Percentiles rank a stretch among this genome's conserved stretches.
Conservation (phyloP, 2,329 filamentous ascomycete species). For the Sarocladiaceae sp. region DNA sequence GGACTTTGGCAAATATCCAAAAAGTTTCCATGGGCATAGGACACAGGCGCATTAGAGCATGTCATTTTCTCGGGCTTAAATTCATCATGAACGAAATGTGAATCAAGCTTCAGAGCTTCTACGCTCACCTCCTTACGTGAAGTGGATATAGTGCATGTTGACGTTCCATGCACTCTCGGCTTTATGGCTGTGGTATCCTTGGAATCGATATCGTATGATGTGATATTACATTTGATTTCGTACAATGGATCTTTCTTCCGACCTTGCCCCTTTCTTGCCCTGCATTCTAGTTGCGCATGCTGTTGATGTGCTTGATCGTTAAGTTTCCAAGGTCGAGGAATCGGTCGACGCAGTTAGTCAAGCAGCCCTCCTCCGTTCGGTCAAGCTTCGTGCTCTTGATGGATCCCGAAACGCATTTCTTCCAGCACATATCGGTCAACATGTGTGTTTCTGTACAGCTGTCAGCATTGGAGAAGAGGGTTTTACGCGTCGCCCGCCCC, state of each 20-base stretch:
- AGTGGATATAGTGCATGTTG: too few species aligned
- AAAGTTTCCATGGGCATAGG: conserved; percentile 24
- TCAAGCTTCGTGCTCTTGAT: conserved; percentile 71
- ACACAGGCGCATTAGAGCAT: conserved; percentile 28
- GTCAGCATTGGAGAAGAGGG: conserved; percentile 10
- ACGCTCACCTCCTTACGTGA: conserved; percentile 10
- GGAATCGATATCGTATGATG: not conserved
- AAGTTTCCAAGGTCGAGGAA: conserved; percentile 85
- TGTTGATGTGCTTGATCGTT: conserved; percentile 79
- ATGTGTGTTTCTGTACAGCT: conserved; percentile 41
- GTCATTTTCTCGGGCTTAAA: conserved; percentile 18
- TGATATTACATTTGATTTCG: conserved; percentile 5
- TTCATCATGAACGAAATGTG: conserved; percentile 9
- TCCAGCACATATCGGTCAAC: conserved; percentile 77
- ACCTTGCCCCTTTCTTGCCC: not conserved
- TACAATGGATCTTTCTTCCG: not conserved
- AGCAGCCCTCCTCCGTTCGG: conserved; percentile 70
- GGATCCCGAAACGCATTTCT: conserved; percentile 76
- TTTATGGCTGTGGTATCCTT: too few species aligned
- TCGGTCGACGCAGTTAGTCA: conserved; percentile 87
- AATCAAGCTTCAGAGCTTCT: conserved; percentile 5
- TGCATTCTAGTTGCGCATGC: conserved; percentile 37
- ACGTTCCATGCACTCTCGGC: too few species aligned
- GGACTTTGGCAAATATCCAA: conserved; percentile 15
- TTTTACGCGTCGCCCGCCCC: too few species aligned